These are phyloP conservation scores for Penicillium oxalicum DNA, from an alignment of 2,329 filamentous ascomycete species.

Conservation along the genomic window DNA sequence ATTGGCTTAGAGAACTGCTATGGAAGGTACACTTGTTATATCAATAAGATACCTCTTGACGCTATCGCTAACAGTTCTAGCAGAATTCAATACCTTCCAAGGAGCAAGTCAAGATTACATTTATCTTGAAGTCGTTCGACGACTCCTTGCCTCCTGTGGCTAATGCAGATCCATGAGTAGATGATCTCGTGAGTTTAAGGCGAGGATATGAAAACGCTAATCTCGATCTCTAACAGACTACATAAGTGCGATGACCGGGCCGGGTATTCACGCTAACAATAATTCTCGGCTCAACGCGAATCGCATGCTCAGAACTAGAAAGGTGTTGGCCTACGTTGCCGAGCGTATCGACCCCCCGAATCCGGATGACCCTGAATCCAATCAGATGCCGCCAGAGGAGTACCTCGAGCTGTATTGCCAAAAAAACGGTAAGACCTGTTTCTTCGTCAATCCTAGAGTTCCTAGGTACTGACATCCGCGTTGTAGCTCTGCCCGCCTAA, in stretches of 20 bases:
- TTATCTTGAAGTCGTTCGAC: slow-evolving; percentile 76
- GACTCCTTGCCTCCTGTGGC: slow-evolving; percentile 69
- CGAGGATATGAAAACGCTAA: slow-evolving; percentile 1
- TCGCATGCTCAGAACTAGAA: slow-evolving; percentile 90
- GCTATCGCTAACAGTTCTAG: no score
- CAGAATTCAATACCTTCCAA: slow-evolving; percentile 76
- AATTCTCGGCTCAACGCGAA: slow-evolving; percentile 85
- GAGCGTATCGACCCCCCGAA: slow-evolving; percentile 74
- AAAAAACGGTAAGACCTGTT: slow-evolving; percentile 68
- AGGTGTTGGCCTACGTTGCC: slow-evolving; percentile 86
- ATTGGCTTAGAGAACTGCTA: slow-evolving; percentile 87
- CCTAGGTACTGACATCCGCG: slow-evolving; percentile 11
- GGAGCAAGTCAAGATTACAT: slow-evolving; percentile 94
- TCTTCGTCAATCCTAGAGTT: background rate
- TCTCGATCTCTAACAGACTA: slow-evolving; percentile 10
- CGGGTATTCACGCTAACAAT: slow-evolving; percentile 36
- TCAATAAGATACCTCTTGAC: no score
- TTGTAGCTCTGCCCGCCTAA: slow-evolving; percentile 56
- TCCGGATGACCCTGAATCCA: slow-evolving; percentile 53
- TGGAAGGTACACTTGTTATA: no score
- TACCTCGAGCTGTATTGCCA: slow-evolving; percentile 93
- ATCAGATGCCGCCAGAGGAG: slow-evolving; percentile 72
- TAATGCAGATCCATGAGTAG: slow-evolving; percentile 58
- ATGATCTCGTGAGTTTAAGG: background rate
- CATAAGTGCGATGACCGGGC: slow-evolving; percentile 18